Conservation (phyloP, 2,329 filamentous ascomycete genomes). For the Cladosporium oxysporum region DNA sequence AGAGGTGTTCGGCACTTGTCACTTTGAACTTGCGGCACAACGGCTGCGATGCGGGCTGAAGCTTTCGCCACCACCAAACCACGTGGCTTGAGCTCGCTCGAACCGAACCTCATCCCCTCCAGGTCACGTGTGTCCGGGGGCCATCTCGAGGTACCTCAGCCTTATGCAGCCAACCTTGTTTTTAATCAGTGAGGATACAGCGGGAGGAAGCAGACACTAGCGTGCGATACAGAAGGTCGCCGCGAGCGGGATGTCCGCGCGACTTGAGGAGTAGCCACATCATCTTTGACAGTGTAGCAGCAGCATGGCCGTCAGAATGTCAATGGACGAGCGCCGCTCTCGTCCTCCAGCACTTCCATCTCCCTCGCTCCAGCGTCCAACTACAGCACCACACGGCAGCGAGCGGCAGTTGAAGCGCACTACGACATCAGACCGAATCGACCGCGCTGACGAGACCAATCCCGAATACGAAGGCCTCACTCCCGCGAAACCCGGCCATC, state of each 20-base stretch:
- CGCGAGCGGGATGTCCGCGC: not conserved
- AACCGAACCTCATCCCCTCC: not conserved
- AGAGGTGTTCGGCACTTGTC: conserved; percentile 6
- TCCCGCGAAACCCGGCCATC: conserved; percentile 43
- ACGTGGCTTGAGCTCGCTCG: conserved; percentile 12
- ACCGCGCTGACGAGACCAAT: not conserved
- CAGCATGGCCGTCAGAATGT: conserved; percentile 24
- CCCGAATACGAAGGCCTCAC: conserved; percentile 31
- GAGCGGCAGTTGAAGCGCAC: conserved; percentile 13
- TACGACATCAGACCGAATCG: conserved; percentile 11
- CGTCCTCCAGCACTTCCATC: conserved; percentile 20
- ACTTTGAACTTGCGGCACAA: conserved; percentile 8
- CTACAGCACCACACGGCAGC: conserved; percentile 24
- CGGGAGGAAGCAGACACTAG: not conserved
- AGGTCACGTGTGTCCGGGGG: not conserved
- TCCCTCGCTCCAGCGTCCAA: conserved; percentile 21
- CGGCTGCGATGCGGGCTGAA: not conserved
- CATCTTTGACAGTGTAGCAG: not conserved
- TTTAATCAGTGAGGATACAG: not conserved
- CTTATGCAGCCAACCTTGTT: not conserved
- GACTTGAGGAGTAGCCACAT: not conserved
- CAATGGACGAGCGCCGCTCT: conserved; percentile 21
- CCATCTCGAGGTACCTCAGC: not conserved
- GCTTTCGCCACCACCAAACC: conserved; percentile 1
- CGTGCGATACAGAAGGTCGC: not conserved